Percentiles rank a stretch among this genome's conserved stretches.
Conservation (phyloP, 495 filamentous ascomycete species). For the Annulohypoxylon bovei region DNA sequence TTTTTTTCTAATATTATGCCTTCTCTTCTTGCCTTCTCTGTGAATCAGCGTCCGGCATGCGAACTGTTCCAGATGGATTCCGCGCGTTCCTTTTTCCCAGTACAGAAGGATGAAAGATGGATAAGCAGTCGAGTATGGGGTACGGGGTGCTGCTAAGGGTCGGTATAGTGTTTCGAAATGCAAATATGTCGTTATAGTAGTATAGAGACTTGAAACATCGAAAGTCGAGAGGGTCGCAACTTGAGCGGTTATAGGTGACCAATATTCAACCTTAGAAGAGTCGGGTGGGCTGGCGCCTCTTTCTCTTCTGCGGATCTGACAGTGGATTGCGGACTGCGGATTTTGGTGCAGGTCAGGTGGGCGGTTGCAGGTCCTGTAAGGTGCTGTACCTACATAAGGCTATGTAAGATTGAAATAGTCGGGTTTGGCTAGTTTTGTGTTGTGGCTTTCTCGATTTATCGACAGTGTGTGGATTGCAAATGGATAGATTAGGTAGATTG, state of each 20-base stretch:
- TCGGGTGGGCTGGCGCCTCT: conserved; percentile 25
- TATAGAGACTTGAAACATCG: conserved; percentile 38
- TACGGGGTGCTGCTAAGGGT: conserved; percentile 3
- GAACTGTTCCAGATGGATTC: conserved; percentile 20
- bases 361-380: conserved; percentile 18
- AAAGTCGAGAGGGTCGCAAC: conserved; percentile 24
- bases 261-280: conserved; percentile 5
- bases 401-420: conserved; percentile 8
- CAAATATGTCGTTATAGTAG: conserved; percentile 25
- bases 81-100: conserved; percentile 12
- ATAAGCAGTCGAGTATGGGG: conserved; percentile 17
- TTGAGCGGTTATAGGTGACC: conserved; percentile 31
- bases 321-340: not conserved
- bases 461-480: conserved; percentile 27
- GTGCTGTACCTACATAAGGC: conserved; percentile 35
- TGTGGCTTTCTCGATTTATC: conserved; percentile 31
- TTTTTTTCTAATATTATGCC: not conserved
- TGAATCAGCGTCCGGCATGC: conserved; percentile 25
- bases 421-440: conserved; percentile 8
- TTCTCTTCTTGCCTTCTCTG: conserved; percentile 16
- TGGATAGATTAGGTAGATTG: conserved; percentile 11
- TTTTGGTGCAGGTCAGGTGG: conserved; percentile 30
- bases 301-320: conserved; percentile 14
- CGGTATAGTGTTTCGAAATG: conserved; percentile 26
- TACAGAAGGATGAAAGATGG: not conserved